Conservation (phyloP, 148 eudicot genomes). For the Tetragonia tetragonoides region DNA sequence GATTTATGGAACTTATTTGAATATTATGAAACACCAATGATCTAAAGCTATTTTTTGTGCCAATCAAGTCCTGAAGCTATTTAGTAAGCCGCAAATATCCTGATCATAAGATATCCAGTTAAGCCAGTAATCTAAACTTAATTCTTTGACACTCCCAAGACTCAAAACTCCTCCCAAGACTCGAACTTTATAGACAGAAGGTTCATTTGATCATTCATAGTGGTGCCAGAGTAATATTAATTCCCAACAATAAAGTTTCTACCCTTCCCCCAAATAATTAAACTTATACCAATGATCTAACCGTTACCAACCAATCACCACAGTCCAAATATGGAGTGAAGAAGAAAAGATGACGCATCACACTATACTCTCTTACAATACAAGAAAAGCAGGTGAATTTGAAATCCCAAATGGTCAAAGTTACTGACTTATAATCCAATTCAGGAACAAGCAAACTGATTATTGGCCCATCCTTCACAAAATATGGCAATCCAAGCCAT, state of each 20-base stretch:
- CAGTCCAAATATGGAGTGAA: background rate
- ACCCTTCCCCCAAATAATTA: background rate
- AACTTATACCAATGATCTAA: background rate
- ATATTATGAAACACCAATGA: background rate
- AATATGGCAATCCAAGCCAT: conserved; percentile 5
- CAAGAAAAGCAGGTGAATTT: background rate
- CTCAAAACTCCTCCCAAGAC: background rate
- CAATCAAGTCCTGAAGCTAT: background rate
- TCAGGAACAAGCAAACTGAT: background rate
- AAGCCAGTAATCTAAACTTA: background rate
- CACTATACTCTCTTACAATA: conserved; percentile 15
- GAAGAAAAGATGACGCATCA: background rate
- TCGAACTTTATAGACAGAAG: background rate
- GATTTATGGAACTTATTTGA: too few species aligned
- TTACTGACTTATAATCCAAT: background rate
- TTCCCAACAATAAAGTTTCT: too few species aligned
- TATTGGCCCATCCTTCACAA: conserved; percentile 5
- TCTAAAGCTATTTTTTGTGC: background rate
- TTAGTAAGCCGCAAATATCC: background rate
- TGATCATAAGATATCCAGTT: background rate
- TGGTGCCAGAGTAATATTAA: background rate
- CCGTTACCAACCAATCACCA: background rate
- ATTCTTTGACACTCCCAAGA: background rate
- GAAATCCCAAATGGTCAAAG: background rate
- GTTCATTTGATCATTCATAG: background rate